Evolutionary conservation across 331 rosid genomes (phyloP).

Genomic region (Prunus yedoensis): DNA sequence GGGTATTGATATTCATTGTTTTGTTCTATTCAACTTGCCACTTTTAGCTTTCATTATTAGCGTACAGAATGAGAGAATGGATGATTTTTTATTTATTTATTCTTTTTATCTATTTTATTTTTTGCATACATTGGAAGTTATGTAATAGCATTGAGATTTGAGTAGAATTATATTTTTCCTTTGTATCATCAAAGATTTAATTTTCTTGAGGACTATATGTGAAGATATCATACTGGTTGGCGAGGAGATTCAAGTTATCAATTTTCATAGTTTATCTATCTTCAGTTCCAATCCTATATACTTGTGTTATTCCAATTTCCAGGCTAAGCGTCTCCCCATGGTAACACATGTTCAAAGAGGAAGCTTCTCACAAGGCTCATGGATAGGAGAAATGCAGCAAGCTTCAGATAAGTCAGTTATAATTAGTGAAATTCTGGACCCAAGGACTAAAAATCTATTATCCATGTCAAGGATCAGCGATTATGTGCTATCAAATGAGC

Average conservation of each 20-base stretch:
- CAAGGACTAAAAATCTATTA: slow-evolving; percentile 85
- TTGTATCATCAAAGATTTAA: not conserved
- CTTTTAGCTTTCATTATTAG: too few species aligned
- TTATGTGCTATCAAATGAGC: slow-evolving; percentile 89
- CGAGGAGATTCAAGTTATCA: not conserved
- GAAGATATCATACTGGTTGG: not conserved
- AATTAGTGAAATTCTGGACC: slow-evolving; percentile 88
- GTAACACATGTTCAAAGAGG: slow-evolving; percentile 48
- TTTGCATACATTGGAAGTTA: not conserved
- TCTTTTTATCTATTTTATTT: not conserved
- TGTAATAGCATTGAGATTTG: not conserved
- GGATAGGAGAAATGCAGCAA: slow-evolving; percentile 96
- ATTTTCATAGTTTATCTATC: too few species aligned
- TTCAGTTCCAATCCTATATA: not conserved
- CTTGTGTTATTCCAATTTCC: slow-evolving; percentile 17
- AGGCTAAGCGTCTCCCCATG: slow-evolving; percentile 92
- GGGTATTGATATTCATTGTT: not conserved
- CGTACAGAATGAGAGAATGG: not conserved
- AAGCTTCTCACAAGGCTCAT: slow-evolving; percentile 80
- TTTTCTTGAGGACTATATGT: not conserved
- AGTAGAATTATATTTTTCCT: not conserved
- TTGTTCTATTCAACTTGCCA: too few species aligned
- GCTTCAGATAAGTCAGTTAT: slow-evolving; percentile 88
- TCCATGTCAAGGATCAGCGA: slow-evolving; percentile 91
- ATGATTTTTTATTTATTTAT: too few species aligned